A percentile compares a stretch with the other conserved stretches of the same genome.
Conservation (phyloP, 169 alveolate genomes). For the Plasmodium falciparum region DNA sequence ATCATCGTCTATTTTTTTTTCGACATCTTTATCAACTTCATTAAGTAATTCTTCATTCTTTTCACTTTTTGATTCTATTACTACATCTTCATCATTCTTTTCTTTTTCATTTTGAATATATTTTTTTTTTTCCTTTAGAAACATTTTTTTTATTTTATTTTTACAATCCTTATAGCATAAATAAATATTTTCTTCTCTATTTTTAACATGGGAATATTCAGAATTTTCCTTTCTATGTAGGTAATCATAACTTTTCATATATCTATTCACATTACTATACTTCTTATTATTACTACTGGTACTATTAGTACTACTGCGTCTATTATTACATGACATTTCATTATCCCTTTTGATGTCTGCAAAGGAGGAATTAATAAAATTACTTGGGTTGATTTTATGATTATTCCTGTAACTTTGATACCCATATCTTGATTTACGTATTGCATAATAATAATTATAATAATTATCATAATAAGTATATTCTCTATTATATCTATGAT, state of each 20-base stretch:
- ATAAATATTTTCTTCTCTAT: not conserved
- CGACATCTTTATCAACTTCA: not conserved
- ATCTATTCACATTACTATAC: not conserved
- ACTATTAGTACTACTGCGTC: not conserved
- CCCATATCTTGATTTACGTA: no score
- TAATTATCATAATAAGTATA: no score
- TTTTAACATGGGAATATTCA: not conserved
- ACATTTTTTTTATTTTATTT: not conserved
- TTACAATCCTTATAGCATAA: constrained; percentile 1
- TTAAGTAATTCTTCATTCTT: not conserved
- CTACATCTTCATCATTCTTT: not conserved
- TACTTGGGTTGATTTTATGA: no score
- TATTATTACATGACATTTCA: not conserved
- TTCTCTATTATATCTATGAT: no score
- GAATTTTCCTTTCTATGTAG: not conserved
- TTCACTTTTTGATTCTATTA: no score
- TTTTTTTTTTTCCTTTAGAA: not conserved
- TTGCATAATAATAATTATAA: no score
- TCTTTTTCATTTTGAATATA: not conserved
- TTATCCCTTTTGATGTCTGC: no score
- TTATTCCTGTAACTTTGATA: no score
- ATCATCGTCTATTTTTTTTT: not conserved
- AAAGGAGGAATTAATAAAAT: no score
- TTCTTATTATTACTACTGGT: not conserved
- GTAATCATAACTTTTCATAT: not conserved